These are phyloP conservation scores for Hibiscus mutabilis DNA, from an alignment of 345 rosid genomes.

Conservation along the genomic window DNA sequence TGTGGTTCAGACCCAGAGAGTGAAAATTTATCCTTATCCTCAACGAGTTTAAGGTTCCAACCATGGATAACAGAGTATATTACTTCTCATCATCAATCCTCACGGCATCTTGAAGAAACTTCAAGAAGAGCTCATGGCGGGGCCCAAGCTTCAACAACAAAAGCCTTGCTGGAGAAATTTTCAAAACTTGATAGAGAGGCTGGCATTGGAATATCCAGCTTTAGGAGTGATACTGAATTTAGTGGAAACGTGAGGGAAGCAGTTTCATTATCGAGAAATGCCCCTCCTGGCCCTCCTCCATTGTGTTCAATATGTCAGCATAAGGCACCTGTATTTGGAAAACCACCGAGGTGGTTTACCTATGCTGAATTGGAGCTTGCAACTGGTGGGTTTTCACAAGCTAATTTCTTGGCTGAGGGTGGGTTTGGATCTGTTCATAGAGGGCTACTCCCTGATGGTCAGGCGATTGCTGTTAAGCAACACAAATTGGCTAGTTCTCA, in stretches of 20 bases:
- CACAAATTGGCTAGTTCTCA: slow-evolving; percentile 98
- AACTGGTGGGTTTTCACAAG: slow-evolving; percentile 94
- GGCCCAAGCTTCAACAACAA: slow-evolving; percentile 43
- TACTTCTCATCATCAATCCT: slow-evolving; percentile 39
- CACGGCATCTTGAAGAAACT: slow-evolving; percentile 41
- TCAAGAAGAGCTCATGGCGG: slow-evolving; percentile 38
- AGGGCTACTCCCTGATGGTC: slow-evolving; percentile 96
- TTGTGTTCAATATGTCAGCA: slow-evolving; percentile 97
- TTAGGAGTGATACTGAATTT: slow-evolving; percentile 49
- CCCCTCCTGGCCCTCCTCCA: slow-evolving; percentile 92
- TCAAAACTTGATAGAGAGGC: slow-evolving; percentile 55
- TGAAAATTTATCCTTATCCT: slow-evolving; percentile 66
- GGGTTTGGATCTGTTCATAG: slow-evolving; percentile 99
- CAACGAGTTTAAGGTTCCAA: slow-evolving; percentile 77
- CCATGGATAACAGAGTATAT: slow-evolving; percentile 77
- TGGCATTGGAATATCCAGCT: slow-evolving; percentile 44
- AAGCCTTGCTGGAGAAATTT: slow-evolving; percentile 55
- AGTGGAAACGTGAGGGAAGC: slow-evolving; percentile 85
- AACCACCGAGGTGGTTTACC: slow-evolving; percentile 93
- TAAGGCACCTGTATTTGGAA: slow-evolving; percentile 94
- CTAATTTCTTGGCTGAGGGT: slow-evolving; percentile 98
- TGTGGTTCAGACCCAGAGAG: slow-evolving; percentile 78
- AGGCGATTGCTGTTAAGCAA: slow-evolving; percentile 96
- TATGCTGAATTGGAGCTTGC: slow-evolving; percentile 95
- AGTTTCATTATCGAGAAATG: slow-evolving; percentile 68